phyloP scores from a whole-genome alignment of 202 grass and related monocot species.

The Setaria viridis region DNA sequence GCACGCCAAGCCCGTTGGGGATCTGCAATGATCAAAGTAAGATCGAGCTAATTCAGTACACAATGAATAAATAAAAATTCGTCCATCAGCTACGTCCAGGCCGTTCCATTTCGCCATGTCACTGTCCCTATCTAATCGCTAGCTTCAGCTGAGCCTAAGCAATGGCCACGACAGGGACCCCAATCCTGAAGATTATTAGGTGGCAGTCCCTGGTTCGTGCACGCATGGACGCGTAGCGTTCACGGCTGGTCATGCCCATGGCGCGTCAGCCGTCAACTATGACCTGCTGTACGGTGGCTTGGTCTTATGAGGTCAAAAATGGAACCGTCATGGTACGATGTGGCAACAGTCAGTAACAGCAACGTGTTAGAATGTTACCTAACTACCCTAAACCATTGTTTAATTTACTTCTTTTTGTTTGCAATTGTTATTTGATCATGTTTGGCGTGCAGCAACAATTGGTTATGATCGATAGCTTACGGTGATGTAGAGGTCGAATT shows the following conservation, averaged over 20 bases:
- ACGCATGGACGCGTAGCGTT: neutral
- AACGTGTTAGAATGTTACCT: neutral
- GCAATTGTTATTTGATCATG: neutral
- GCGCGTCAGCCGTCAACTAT: neutral
- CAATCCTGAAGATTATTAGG: neutral
- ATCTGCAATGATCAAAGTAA: slow-evolving; percentile 49
- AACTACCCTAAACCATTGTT: neutral
- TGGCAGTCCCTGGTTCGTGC: neutral
- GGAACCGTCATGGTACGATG: neutral
- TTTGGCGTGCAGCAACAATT: neutral
- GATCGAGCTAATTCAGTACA: neutral
- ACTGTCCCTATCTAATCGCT: neutral
- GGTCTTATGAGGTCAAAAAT: neutral
- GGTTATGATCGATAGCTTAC: slow-evolving; percentile 45
- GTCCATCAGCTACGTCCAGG: too few relatives aligned
- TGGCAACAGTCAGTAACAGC: neutral
- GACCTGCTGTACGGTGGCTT: neutral
- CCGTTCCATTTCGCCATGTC: neutral
- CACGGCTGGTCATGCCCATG: neutral
- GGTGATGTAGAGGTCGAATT: slow-evolving; percentile 84
- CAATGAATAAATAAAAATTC: too few relatives aligned
- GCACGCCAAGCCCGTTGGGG: slow-evolving; percentile 79
- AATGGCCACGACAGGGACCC: neutral
- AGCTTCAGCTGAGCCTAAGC: neutral
- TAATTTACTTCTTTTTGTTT: neutral